Percentiles rank a stretch among this genome's conserved stretches.
Evolutionary conservation across 345 rosid genomes (phyloP).

Genomic region (Pistacia vera): DNA sequence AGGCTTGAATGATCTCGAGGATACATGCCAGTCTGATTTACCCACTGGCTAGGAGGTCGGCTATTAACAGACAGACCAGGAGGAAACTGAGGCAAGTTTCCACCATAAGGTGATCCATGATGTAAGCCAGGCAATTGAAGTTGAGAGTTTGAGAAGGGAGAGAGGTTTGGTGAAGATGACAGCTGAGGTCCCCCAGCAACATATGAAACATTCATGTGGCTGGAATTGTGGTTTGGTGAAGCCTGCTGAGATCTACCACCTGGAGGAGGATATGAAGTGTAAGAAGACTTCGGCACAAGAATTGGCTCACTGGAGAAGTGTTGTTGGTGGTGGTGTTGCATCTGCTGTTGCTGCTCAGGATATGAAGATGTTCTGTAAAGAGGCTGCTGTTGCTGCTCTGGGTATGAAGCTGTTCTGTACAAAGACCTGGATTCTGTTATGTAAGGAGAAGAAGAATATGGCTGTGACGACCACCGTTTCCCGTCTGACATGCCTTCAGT

Average conservation of each 20-base stretch:
- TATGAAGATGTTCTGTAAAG: conserved; percentile 67
- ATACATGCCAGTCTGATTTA: conserved; percentile 60
- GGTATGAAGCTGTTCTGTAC: conserved; percentile 70
- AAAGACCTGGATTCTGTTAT: conserved; percentile 50
- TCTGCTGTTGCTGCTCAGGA: conserved; percentile 54
- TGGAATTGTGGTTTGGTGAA: conserved; percentile 63
- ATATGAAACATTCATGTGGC: conserved; percentile 55
- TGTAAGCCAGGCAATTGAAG: conserved; percentile 56
- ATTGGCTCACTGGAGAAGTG: conserved; percentile 81
- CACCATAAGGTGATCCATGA: conserved; percentile 70
- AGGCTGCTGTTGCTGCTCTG: conserved; percentile 74
- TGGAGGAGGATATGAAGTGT: conserved; percentile 69
- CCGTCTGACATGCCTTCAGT: conserved; percentile 54
- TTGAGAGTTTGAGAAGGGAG: conserved; percentile 66
- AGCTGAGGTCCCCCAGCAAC: conserved; percentile 66
- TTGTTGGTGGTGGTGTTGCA: conserved; percentile 46
- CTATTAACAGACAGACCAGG: conserved; percentile 59
- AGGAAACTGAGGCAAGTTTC: conserved; percentile 57
- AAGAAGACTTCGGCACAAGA: conserved; percentile 70
- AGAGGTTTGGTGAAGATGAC: conserved; percentile 64
- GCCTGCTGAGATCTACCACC: conserved; percentile 67
- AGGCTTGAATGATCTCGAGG: conserved; percentile 69
- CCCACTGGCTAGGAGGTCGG: conserved; percentile 68
- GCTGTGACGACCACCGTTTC: conserved; percentile 71
- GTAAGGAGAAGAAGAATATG: conserved; percentile 52